Evolutionary conservation across 1,284 basidiomycete genomes (phyloP).

Genomic region (Sanguinoderma infundibulare): DNA sequence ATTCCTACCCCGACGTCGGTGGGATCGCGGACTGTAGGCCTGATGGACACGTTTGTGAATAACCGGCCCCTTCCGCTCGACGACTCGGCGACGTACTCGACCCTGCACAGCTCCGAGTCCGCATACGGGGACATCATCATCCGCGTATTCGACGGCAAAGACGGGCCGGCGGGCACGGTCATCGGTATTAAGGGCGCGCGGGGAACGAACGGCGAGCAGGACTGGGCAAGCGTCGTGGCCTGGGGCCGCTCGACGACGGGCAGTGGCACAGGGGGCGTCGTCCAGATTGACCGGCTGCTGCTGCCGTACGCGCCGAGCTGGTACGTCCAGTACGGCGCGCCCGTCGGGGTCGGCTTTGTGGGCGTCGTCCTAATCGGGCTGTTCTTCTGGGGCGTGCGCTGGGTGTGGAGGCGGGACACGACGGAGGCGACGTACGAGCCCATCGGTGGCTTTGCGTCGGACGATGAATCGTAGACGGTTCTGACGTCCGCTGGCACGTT

Average conservation of each 20-base stretch:
- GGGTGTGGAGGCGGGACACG: slow-evolving; percentile 70
- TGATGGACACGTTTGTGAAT: slow-evolving; percentile 52
- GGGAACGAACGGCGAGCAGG: slow-evolving; percentile 69
- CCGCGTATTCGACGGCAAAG: slow-evolving; percentile 55
- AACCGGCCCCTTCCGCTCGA: slow-evolving; percentile 75
- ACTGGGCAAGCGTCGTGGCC: slow-evolving; percentile 78
- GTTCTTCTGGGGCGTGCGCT: slow-evolving; percentile 74
- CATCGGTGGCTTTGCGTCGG: slow-evolving; percentile 73
- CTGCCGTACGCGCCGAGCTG: slow-evolving; percentile 86
- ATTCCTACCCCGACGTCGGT: slow-evolving; percentile 55
- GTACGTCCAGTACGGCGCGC: slow-evolving; percentile 75
- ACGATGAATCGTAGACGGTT: slow-evolving; percentile 41
- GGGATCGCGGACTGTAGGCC: slow-evolving; percentile 3
- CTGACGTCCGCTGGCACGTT: too few species aligned
- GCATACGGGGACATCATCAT: slow-evolving; percentile 86
- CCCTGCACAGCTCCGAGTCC: slow-evolving; percentile 55
- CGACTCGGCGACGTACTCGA: slow-evolving; percentile 75
- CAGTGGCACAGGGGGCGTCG: slow-evolving; percentile 79
- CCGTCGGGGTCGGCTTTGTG: slow-evolving; percentile 57
- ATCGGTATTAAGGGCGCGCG: slow-evolving; percentile 86
- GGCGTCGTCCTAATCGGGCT: slow-evolving; percentile 62
- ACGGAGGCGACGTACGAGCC: slow-evolving; percentile 87
- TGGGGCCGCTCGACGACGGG: slow-evolving; percentile 85
- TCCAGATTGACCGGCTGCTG: slow-evolving; percentile 86
- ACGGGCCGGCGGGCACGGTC: slow-evolving; percentile 32